phyloP scores from a whole-genome alignment of 2,329 filamentous ascomycete species.

The Coniella vitis region DNA sequence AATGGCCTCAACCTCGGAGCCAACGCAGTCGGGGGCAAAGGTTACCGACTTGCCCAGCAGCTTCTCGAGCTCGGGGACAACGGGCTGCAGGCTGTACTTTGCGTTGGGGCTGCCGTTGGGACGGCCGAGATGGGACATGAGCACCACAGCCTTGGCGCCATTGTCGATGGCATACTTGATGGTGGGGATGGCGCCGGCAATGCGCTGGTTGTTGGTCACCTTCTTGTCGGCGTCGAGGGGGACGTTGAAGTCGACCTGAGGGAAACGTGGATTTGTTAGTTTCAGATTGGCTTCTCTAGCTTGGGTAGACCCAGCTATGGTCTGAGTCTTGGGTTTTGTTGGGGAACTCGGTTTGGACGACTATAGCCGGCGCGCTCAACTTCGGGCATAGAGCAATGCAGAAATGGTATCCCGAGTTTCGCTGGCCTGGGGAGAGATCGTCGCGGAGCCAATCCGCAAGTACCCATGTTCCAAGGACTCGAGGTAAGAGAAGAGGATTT shows the following conservation, averaged over 20 bases:
- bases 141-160: constrained; percentile 83
- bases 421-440: too few relatives aligned
- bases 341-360: neutral
- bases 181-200: constrained; percentile 88
- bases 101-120: constrained; percentile 82
- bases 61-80: constrained; percentile 87
- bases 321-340: too few relatives aligned
- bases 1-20: constrained; percentile 79
- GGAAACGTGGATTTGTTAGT: constrained; percentile 11
- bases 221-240: constrained; percentile 89
- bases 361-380: too few relatives aligned
- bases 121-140: constrained; percentile 98
- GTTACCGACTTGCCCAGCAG: constrained; percentile 74
- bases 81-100: constrained; percentile 93
- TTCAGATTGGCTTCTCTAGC: constrained; percentile 14
- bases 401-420: too few relatives aligned
- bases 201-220: constrained; percentile 97
- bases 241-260: constrained; percentile 98
- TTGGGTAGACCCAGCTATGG: neutral
- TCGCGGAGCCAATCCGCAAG: too few relatives aligned
- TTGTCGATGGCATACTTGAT: constrained; percentile 91
- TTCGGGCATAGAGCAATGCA: too few relatives aligned
- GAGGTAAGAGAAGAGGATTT: too few relatives aligned
- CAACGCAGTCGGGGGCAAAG: constrained; percentile 87
- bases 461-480: too few relatives aligned